Evolutionary conservation across 2,329 filamentous ascomycete genomes (phyloP), one percentile per base, ranked within the genome.

Genomic region (Monilinia fructigena): DNA sequence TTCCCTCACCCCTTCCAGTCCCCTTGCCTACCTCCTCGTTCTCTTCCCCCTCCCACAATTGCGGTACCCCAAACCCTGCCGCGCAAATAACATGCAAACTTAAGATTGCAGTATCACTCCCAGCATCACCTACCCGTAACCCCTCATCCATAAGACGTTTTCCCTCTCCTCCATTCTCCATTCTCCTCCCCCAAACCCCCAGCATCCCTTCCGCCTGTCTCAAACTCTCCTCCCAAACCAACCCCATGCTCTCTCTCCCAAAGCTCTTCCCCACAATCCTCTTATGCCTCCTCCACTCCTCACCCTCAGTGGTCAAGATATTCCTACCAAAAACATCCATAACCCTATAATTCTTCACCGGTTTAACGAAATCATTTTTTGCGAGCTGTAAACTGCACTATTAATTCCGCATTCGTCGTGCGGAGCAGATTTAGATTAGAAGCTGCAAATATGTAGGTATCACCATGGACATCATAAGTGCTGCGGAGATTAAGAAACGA

Each of bases 31-130:
- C 3, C 23, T 20, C 35, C 26, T 31, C 55, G 23, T 58, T 63
- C 7, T 68, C 69, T 35, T 75, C 73, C 64, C 78, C 76, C 72
- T 84, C 80, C 75, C 75, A 76, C 1, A 71, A 28, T n/a, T 75
- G 71, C 2, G 67, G 68, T 3, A 75, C 71, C 3, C 75, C 82
- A 72, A 85, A 85, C 2, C 82, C 83, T 62, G 82, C 82, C 48
- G 79, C 78, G 71, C 81, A 83, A 69, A 85, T 85, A 53, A 85
- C 80, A 73, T 84, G 81, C 47, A 85, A 73, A 65, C 79, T 81
- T 69, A 85, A 74, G 58, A 79, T 79, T 78, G 84, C 83, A 1
- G 81, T 79, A 65, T 82, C 80, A 31, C 71, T 69, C 2, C 79
- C 78, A 2, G 81, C 77, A 64, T 82, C 77, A 45, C 71, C 68